Conservation (phyloP, 2,329 filamentous ascomycete species). For the Diplodia intermedia region DNA sequence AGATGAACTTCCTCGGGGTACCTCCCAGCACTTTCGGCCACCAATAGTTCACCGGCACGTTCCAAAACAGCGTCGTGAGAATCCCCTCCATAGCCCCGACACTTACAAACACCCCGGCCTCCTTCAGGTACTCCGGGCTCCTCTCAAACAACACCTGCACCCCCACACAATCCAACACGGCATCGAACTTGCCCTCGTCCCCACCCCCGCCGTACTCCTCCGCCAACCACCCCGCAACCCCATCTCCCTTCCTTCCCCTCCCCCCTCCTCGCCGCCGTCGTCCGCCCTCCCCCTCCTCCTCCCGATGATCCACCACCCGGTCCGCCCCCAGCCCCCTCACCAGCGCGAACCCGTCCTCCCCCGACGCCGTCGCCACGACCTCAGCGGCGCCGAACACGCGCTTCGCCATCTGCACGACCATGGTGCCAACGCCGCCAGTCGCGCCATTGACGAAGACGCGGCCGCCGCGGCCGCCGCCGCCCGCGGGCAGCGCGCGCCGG, state of each 20-base stretch:
- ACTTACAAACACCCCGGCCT: constrained; percentile 48
- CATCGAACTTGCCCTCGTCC: constrained; percentile 47
- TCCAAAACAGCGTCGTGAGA: constrained; percentile 41
- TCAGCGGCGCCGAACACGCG: constrained; percentile 47
- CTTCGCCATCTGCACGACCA: constrained; percentile 56
- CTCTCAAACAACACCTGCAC: constrained; percentile 53
- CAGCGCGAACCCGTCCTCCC: constrained; percentile 49
- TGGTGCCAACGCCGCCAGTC: constrained; percentile 59
- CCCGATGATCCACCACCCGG: constrained; percentile 43
- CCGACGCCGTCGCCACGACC: constrained; percentile 57
- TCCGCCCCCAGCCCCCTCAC: constrained; percentile 56
- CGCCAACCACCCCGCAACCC: constrained; percentile 47
- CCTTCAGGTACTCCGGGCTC: constrained; percentile 51
- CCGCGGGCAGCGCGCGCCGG: constrained; percentile 34
- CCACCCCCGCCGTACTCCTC: constrained; percentile 37
- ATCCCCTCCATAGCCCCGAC: constrained; percentile 48
- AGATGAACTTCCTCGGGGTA: constrained; percentile 47
- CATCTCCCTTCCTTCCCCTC: not conserved
- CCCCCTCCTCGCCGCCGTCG: not conserved
- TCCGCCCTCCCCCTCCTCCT: not conserved
- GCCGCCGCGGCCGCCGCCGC: no score
- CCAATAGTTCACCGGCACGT: constrained; percentile 50
- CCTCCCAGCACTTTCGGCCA: constrained; percentile 52
- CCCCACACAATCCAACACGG: constrained; percentile 57
- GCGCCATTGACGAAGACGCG: constrained; percentile 59